These are phyloP conservation scores for Pelagophyceae sp. DNA, from an alignment of 352 stramenopile species.

Conservation along the genomic window DNA sequence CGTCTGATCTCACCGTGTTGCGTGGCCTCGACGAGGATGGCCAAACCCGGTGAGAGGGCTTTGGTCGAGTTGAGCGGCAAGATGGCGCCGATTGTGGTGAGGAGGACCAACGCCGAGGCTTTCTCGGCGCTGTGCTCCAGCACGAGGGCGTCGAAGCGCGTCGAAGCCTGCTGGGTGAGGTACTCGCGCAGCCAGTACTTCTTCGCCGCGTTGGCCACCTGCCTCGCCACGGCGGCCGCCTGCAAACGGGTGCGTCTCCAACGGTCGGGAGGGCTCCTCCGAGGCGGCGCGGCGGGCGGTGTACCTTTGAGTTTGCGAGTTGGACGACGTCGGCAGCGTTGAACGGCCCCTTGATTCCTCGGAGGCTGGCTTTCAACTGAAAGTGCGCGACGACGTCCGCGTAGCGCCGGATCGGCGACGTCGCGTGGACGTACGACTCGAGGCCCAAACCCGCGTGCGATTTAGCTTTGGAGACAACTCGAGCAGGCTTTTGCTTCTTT, in stretches of 20 bases:
- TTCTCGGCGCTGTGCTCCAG: neutral
- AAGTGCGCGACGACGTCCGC: slow-evolving; percentile 35
- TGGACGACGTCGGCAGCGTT: neutral
- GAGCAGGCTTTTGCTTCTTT: too few species aligned
- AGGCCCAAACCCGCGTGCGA: slow-evolving; percentile 34
- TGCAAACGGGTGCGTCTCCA: too few species aligned
- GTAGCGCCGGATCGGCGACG: slow-evolving; percentile 38
- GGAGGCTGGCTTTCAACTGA: slow-evolving; percentile 25
- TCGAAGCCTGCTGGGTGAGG: neutral
- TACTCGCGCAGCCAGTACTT: too few species aligned
- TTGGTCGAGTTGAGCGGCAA: too few species aligned
- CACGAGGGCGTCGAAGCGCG: neutral
- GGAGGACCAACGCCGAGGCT: neutral
- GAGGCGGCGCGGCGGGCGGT: neutral
- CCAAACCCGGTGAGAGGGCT: too few species aligned
- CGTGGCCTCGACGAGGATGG: too few species aligned
- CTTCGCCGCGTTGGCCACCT: neutral
- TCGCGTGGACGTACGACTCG: slow-evolving; percentile 36
- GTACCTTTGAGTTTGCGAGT: neutral
- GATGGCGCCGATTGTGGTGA: neutral
- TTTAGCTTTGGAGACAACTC: neutral
- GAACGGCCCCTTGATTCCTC: slow-evolving; percentile 9
- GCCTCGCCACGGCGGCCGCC: too few species aligned
- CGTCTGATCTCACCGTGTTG: too few species aligned
- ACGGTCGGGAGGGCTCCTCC: neutral